Evolutionary conservation across 257 asterid genomes (phyloP).

Genomic region (Plantago elongata): DNA sequence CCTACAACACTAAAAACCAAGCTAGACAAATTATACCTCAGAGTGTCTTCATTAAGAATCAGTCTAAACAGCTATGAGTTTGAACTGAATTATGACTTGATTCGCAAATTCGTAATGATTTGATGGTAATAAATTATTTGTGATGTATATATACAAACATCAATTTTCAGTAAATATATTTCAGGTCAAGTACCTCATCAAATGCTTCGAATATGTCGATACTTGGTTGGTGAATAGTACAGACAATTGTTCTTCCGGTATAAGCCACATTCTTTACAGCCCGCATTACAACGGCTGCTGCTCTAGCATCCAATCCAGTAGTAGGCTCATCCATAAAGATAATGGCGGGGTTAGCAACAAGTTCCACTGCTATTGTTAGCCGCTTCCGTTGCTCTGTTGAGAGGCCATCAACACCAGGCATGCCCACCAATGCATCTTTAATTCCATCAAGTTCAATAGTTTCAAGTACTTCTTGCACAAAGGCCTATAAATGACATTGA

Average conservation of each 20-base stretch:
- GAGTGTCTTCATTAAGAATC: no score
- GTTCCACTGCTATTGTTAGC: conserved; percentile 48
- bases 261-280: conserved; percentile 42
- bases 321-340: conserved; percentile 54
- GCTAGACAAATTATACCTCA: no score
- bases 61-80: no score
- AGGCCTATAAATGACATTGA: conserved; percentile 25
- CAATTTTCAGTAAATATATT: neutral
- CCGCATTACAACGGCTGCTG: conserved; percentile 51
- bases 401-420: conserved; percentile 43
- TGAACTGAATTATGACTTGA: no score
- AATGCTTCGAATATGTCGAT: conserved; percentile 49
- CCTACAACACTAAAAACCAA: no score
- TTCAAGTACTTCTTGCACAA: conserved; percentile 44
- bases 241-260: conserved; percentile 47
- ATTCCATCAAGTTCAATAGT: conserved; percentile 51
- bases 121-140: no score
- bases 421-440: conserved; percentile 40
- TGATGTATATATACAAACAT: neutral
- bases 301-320: conserved; percentile 46
- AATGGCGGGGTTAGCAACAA: conserved; percentile 49
- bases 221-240: conserved; percentile 55
- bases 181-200: conserved; percentile 35
- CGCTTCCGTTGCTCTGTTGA: conserved; percentile 51
- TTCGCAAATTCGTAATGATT: no score